Percentiles rank a stretch among this genome's conserved stretches.
Conservation (phyloP, 1,139 yeast genomes). For the Protomyces lactucae-debilis region DNA sequence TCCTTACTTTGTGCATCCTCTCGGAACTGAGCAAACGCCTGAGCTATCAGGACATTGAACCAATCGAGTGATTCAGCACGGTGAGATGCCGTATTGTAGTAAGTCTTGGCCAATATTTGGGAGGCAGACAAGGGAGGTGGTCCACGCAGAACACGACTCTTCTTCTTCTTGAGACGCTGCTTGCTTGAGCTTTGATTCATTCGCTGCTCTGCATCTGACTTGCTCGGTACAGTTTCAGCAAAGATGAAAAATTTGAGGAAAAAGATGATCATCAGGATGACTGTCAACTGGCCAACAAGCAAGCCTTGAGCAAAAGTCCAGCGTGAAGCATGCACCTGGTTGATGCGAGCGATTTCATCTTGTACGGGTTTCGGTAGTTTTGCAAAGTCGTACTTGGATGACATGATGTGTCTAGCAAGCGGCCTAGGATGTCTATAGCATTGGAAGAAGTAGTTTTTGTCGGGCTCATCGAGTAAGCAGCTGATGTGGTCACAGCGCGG, state of each 20-base stretch:
- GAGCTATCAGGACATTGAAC: conserved; percentile 93
- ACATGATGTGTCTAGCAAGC: background rate
- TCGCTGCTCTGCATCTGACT: background rate
- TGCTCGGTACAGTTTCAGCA: conserved; percentile 52
- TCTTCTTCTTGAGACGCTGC: conserved; percentile 30
- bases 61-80: conserved; percentile 89
- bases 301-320: conserved; percentile 77
- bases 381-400: background rate
- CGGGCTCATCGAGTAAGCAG: too few species aligned
- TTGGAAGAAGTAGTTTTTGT: too few species aligned
- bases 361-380: background rate
- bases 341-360: background rate
- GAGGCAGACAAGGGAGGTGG: conserved; percentile 34
- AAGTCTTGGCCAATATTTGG: conserved; percentile 74
- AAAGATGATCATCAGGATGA: conserved; percentile 63
- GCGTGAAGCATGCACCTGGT: conserved; percentile 4
- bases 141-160: conserved; percentile 35
- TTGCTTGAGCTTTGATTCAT: background rate
- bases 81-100: conserved; percentile 84
- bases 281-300: conserved; percentile 79
- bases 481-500: too few species aligned
- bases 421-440: too few species aligned
- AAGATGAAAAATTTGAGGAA: conserved; percentile 85
- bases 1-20: conserved; percentile 80
- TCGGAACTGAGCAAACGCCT: conserved; percentile 78